These are phyloP conservation scores for Tetracladium marchalianum DNA, from an alignment of 495 filamentous ascomycete genomes.

Conservation along the genomic window DNA sequence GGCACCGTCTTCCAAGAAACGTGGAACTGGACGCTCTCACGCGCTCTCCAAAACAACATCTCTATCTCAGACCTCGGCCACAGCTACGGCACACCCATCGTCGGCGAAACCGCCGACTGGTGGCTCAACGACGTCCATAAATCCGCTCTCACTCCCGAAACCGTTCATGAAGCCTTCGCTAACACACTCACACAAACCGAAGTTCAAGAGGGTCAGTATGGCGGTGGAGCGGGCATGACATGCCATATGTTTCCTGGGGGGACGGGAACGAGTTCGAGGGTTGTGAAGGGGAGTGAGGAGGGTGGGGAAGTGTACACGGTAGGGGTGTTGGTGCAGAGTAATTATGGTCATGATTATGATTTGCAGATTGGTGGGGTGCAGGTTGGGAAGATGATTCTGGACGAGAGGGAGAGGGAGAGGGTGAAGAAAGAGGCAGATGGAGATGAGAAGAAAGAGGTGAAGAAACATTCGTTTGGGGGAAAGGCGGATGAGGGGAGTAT, in stretches of 20 bases:
- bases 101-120: constrained; percentile 21
- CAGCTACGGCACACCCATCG: constrained; percentile 17
- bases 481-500: constrained; percentile 23
- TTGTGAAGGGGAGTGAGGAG: constrained; percentile 8
- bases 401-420: not conserved
- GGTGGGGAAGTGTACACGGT: constrained; percentile 11
- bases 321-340: constrained; percentile 14
- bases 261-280: constrained; percentile 19
- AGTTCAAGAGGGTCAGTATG: constrained; percentile 18
- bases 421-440: not conserved
- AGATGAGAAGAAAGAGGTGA: not conserved
- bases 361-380: constrained; percentile 17
- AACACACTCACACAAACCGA: constrained; percentile 13
- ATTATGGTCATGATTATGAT: constrained; percentile 16
- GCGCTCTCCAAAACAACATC: constrained; percentile 3
- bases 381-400: constrained; percentile 14
- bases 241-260: constrained; percentile 21
- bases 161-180: constrained; percentile 14
- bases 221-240: constrained; percentile 20
- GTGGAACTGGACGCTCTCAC: constrained; percentile 16
- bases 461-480: not conserved
- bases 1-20: constrained; percentile 15
- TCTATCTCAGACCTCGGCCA: constrained; percentile 10
- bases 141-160: constrained; percentile 7
- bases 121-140: constrained; percentile 17